Evolutionary conservation across 176 grass and related monocot species (phyloP).

Genomic region (Phragmites australis): DNA sequence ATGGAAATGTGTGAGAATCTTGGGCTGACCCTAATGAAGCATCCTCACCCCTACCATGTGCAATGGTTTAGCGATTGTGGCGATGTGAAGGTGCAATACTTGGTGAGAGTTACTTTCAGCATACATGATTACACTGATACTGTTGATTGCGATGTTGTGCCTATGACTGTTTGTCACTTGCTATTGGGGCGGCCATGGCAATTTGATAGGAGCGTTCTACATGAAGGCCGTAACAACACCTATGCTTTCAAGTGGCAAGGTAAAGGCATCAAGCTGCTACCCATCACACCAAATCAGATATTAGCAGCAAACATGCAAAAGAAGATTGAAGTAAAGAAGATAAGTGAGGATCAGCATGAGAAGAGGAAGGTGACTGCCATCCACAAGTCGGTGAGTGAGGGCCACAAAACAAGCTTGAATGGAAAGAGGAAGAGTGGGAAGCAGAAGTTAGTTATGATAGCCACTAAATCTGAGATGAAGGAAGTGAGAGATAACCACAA

Average conservation of each 20-base stretch:
- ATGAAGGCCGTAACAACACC: neutral
- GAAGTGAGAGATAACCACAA: neutral
- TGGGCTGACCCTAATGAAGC: neutral
- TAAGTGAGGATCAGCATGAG: neutral
- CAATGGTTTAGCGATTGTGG: slow-evolving; percentile 7
- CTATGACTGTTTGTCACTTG: neutral
- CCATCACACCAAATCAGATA: neutral
- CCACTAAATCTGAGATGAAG: neutral
- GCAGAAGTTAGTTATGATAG: neutral
- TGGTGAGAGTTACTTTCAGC: neutral
- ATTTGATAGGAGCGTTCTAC: neutral
- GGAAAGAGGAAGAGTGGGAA: neutral
- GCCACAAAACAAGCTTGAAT: neutral
- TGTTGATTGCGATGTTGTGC: neutral
- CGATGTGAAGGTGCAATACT: neutral
- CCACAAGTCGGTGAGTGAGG: neutral
- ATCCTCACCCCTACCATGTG: neutral
- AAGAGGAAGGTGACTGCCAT: neutral
- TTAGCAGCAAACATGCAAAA: neutral
- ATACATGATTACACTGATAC: neutral
- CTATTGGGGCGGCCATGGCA: neutral
- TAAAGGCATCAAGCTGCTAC: neutral
- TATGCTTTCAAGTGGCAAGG: neutral
- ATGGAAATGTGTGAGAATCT: slow-evolving; percentile 12
- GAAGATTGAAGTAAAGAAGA: neutral